A percentile compares a stretch with the other conserved stretches of the same genome.
Conservation (phyloP, 352 stramenopile genomes). For the Phytopythium delawarense region DNA sequence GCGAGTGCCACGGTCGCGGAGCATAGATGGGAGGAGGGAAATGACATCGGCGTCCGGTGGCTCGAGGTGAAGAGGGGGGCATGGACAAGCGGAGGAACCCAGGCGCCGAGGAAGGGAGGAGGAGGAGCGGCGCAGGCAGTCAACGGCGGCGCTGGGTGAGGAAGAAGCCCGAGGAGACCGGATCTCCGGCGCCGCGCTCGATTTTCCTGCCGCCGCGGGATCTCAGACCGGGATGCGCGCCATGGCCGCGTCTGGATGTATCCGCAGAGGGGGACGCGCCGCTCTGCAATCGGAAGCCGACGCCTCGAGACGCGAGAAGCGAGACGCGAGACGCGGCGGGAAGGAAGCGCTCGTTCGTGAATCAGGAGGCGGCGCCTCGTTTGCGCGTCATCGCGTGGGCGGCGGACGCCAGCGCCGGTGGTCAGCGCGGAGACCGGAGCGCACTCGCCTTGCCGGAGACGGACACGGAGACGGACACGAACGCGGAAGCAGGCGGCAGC, state of each 20-base stretch:
- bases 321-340: background rate
- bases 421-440: no score
- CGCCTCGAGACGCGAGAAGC: background rate
- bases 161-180: background rate
- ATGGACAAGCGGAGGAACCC: slow-evolving; percentile 2
- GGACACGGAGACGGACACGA: no score
- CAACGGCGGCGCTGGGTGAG: background rate
- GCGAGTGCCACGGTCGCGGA: background rate
- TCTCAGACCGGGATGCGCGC: slow-evolving; percentile 1
- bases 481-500: no score
- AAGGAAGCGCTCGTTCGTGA: background rate
- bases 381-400: no score
- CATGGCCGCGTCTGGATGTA: background rate
- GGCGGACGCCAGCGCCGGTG: no score
- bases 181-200: background rate
- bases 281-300: background rate
- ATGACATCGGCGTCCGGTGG: background rate
- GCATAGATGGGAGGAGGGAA: background rate
- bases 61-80: no score
- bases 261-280: background rate
- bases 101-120: background rate
- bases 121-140: background rate
- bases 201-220: background rate
- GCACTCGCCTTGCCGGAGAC: no score
- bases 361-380: no score